Base-by-base conservation (phyloP, 2,329 filamentous ascomycete genomes). In the Emergomyces orientalis region DNA sequence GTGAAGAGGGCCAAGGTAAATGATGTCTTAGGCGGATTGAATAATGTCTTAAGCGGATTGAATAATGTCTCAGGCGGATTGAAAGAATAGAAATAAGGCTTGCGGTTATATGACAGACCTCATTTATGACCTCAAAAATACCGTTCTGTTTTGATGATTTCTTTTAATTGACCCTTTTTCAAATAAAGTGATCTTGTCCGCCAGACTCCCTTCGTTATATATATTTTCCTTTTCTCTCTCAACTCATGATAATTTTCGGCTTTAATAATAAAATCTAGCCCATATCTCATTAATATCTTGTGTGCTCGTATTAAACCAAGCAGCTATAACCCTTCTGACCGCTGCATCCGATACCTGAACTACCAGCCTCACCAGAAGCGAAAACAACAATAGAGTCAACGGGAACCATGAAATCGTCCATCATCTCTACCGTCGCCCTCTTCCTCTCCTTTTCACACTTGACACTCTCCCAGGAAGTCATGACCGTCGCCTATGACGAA, bases 401-500 rank as follows among this genome's bases (percentile, higher is more conserved):
- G 30, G 39, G 4, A 22, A 47, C 41, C 39, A 59, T 59, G 57
- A 45, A 49, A 30, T 52, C 22, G n/a, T 13, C 59, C 43, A 14
- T 51, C 30, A 11, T 45, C 19, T n/a, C 41, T 39, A 51, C 59
- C 22, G 7, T 37, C 30, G 32, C 43, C 45, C 45, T 51, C 45
- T 17, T 39, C 34, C 32, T 61, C 22, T 39, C 34, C n/a, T 45
- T 61, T 30, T 25, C 59, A 19, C 52, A 32, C n/a, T n/a, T 61
- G 43, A 17, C 30, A 2, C 17, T 30, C 32, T 39, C 47, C 13
- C 43, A 61, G 51, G 64, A 45, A 59, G 67, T 69, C 32, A 71
- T 78, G 59, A 74, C 71, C 74, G 88, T 91, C 70, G 87, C 86
- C 67, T 93, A 87, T 75, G 89, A 92, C 76, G 76, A 78, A 25